phyloP scores from a whole-genome alignment of 768 basidiomycete species.

The Termitomyces sp. region DNA sequence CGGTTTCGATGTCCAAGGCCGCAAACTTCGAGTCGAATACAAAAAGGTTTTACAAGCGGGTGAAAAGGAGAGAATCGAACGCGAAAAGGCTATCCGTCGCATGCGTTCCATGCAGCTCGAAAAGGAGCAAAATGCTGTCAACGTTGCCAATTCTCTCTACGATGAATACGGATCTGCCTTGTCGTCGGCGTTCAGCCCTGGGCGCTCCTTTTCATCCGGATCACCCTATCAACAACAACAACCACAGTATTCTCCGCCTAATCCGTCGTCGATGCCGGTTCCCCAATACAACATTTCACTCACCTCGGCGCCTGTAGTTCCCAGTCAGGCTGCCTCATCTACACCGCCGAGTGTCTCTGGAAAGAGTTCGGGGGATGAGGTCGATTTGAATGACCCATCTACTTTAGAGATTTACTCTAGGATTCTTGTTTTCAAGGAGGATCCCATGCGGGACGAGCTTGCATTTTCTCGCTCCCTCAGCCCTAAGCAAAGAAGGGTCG shows the following conservation, averaged over 20 bases:
- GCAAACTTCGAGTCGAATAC: conserved; percentile 97
- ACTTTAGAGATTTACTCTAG: conserved; percentile 97
- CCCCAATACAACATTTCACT: conserved; percentile 38
- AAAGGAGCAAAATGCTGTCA: conserved; percentile 55
- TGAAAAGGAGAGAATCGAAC: conserved; percentile 97
- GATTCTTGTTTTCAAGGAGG: conserved; percentile 95
- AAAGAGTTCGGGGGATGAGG: conserved; percentile 60
- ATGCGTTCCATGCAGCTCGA: conserved; percentile 98
- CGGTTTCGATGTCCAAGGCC: conserved; percentile 93
- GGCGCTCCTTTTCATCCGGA: conserved; percentile 66
- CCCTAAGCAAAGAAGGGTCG: conserved; percentile 83
- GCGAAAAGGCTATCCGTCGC: conserved; percentile 95
- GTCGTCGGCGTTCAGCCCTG: conserved; percentile 57
- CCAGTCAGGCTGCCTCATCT: conserved; percentile 50
- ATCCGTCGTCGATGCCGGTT: conserved; percentile 37
- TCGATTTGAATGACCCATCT: conserved; percentile 93
- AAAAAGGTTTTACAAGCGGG: conserved; percentile 99
- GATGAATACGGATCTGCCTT: conserved; percentile 72
- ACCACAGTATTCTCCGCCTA: conserved; percentile 65
- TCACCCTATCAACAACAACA: conserved; percentile 47
- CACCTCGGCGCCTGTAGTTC: conserved; percentile 43
- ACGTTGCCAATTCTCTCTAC: conserved; percentile 42
- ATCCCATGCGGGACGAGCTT: conserved; percentile 94
- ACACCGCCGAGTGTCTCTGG: conserved; percentile 60
- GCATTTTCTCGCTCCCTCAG: conserved; percentile 88